A percentile compares a stretch with the other conserved stretches of the same genome.
Evolutionary conservation across 2,329 filamentous ascomycete species (phyloP).

Genomic region (Colletotrichum scovillei): DNA sequence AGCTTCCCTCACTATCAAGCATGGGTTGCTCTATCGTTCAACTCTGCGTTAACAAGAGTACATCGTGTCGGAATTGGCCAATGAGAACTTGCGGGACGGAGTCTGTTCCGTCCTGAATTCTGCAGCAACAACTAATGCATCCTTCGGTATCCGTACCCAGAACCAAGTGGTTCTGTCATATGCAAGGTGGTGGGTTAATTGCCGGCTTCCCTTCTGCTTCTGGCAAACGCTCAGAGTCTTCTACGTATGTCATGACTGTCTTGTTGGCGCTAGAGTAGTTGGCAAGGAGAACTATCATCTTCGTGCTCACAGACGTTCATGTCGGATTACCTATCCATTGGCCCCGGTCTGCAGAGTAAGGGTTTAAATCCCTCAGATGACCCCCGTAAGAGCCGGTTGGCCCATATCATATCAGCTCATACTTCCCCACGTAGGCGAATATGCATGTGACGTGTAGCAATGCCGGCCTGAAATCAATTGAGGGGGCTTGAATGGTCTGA

Average conservation of each 20-base stretch:
- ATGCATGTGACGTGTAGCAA: background rate
- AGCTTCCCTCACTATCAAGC: background rate
- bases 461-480: background rate
- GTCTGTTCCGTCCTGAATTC: background rate
- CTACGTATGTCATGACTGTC: background rate
- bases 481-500: background rate
- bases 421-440: slow-evolving; percentile 2
- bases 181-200: background rate
- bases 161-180: background rate
- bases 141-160: background rate
- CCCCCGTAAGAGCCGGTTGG: slow-evolving; percentile 6
- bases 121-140: background rate
- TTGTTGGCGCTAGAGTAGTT: slow-evolving; percentile 2
- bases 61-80: background rate
- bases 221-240: background rate
- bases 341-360: background rate
- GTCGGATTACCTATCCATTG: background rate
- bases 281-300: background rate
- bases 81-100: background rate
- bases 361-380: slow-evolving; percentile 26
- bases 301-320: background rate
- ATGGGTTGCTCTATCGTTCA: background rate
- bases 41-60: background rate
- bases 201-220: slow-evolving; percentile 7
- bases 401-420: background rate